These are phyloP conservation scores for Alternaria sp. DNA, from an alignment of 2,329 filamentous ascomycete genomes.

Conservation along the genomic window DNA sequence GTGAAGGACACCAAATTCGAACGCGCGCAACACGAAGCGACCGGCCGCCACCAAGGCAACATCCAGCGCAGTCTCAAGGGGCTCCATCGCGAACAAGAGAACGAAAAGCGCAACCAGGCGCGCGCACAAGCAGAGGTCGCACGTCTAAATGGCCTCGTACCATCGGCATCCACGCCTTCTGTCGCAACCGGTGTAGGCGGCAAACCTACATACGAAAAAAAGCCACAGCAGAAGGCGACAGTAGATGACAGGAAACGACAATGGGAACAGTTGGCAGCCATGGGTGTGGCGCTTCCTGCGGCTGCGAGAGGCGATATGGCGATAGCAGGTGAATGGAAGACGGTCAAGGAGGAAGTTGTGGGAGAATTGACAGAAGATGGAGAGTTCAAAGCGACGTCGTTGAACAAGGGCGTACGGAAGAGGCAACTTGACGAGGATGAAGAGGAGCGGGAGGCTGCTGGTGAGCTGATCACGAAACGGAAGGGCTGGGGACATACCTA, in stretches of 20 bases:
- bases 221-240: slow-evolving; percentile 55
- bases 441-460: slow-evolving; percentile 66
- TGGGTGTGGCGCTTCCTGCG: slow-evolving; percentile 85
- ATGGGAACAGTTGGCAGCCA: slow-evolving; percentile 82
- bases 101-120: slow-evolving; percentile 80
- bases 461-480: slow-evolving; percentile 52
- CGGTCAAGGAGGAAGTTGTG: slow-evolving; percentile 59
- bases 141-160: slow-evolving; percentile 78
- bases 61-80: slow-evolving; percentile 90
- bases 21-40: slow-evolving; percentile 86
- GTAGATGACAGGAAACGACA: slow-evolving; percentile 79
- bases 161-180: slow-evolving; percentile 48
- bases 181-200: slow-evolving; percentile 37
- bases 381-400: slow-evolving; percentile 51
- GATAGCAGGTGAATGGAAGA: slow-evolving; percentile 87
- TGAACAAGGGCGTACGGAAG: slow-evolving; percentile 67
- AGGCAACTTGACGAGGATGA: slow-evolving; percentile 65
- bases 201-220: slow-evolving; percentile 38
- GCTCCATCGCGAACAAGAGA: slow-evolving; percentile 83
- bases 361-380: slow-evolving; percentile 53
- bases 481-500: slow-evolving; percentile 55
- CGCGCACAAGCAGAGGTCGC: slow-evolving; percentile 84
- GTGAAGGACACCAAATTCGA: slow-evolving; percentile 93
- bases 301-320: slow-evolving; percentile 81
- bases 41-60: slow-evolving; percentile 79